Percentiles rank a stretch among this genome's conserved stretches.
Conservation (phyloP, 1,284 basidiomycete genomes). For the Gymnopus androsaceus region DNA sequence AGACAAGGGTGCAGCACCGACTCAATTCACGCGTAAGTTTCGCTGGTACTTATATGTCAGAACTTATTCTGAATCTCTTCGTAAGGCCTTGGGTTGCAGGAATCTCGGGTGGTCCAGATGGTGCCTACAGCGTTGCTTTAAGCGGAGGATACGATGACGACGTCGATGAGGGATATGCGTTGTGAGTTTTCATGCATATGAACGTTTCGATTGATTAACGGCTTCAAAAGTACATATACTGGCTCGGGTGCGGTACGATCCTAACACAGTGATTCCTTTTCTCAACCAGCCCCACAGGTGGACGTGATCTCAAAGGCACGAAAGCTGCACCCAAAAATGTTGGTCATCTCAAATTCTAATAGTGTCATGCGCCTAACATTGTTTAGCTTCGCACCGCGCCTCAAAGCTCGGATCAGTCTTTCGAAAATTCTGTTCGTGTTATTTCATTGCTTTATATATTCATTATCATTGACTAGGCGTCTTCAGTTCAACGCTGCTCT, state of each 20-base stretch:
- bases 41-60: not conserved
- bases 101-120: conserved; percentile 64
- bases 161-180: conserved; percentile 76
- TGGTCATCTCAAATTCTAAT: conserved; percentile 22
- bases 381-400: conserved; percentile 78
- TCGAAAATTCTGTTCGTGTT: conserved; percentile 56
- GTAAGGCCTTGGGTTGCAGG: conserved; percentile 76
- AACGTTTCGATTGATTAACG: not conserved
- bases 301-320: conserved; percentile 80
- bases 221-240: conserved; percentile 63
- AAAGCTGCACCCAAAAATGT: conserved; percentile 78
- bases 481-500: conserved; percentile 63
- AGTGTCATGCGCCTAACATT: not conserved
- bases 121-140: conserved; percentile 79
- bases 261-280: not conserved
- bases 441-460: not conserved
- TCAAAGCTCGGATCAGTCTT: conserved; percentile 78
- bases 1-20: conserved; percentile 70
- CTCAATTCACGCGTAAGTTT: conserved; percentile 72
- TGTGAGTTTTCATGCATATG: conserved; percentile 52
- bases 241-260: conserved; percentile 55
- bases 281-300: conserved; percentile 46
- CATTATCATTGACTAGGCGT: conserved; percentile 7
- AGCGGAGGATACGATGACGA: conserved; percentile 88
- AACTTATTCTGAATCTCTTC: not conserved